Base-by-base conservation (phyloP, 176 grass and related monocot species). In the Juncus effusus region DNA sequence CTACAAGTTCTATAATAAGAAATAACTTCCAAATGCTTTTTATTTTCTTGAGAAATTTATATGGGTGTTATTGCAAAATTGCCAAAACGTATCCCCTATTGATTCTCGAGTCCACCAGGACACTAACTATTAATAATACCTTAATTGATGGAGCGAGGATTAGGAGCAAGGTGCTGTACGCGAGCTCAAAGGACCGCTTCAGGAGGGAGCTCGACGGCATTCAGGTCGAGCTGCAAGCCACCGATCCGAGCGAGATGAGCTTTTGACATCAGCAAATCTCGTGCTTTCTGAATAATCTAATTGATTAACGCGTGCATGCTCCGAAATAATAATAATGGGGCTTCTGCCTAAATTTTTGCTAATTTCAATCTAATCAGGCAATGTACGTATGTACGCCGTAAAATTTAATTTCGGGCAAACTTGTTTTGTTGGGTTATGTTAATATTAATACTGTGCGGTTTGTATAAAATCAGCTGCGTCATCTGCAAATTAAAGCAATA, bases 131-230 rank as follows among this genome's bases (percentile, higher is more conserved):
- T 28, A 28, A 28, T 0, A 28, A 28, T 28, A 28, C 19, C 19
- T 28, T n/a, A n/a, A n/a, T n/a, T 14, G 84, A 96, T 61, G 69
- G 44, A 13, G 70, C 87, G 19, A 87, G 59, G 84, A 78, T 81
- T 42, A 85, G 91, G 70, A 88, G 84, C 84, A 96, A 96, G 81
- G 91, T 96, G 91, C 63, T 96, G 36, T 96, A 96, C 62, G 91
- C 91, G 7, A 96, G 91, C 62, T 96, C 91, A 6, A 91, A 96
- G 87, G 91, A 96, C 74, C 47, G 91, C 56, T 96, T 96, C 79
- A 96, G 90, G 77, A 75, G 91, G 70, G 91, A 96, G 69, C 87
- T 96, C 13, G 91, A 96, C 60, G 91, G 91, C 52, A 91, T 91
- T 53, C 91, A 96, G 82, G 37, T 96, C 61, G 91, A 96, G 81